These are phyloP conservation scores for Ustilago vetiveriae DNA, from an alignment of 1,284 basidiomycete genomes.

Conservation along the genomic window DNA sequence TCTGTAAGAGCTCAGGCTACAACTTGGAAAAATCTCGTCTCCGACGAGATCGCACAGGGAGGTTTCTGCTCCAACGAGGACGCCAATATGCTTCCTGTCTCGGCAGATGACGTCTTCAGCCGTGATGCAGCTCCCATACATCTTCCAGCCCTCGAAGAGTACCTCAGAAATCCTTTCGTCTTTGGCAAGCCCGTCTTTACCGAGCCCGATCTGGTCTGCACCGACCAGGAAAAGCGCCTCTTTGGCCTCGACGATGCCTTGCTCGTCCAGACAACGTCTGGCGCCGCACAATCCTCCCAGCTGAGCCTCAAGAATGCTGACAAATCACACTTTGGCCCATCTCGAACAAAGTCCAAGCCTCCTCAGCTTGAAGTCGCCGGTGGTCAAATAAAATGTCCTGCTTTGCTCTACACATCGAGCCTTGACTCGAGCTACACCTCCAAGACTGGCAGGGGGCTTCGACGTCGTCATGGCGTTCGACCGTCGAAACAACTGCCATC, in stretches of 20 bases:
- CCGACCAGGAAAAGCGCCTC: conserved; percentile 44
- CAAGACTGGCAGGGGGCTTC: not conserved
- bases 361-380: conserved; percentile 35
- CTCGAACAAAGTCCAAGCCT: conserved; percentile 8
- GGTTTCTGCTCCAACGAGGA: conserved; percentile 15
- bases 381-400: conserved; percentile 39
- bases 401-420: conserved; percentile 18
- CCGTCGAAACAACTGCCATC: conserved; percentile 1
- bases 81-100: conserved; percentile 25
- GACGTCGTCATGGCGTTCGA: conserved; percentile 8
- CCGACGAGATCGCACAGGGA: conserved; percentile 16
- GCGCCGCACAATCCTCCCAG: not conserved
- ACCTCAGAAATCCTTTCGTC: conserved; percentile 45
- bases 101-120: conserved; percentile 61
- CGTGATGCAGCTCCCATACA: conserved; percentile 60
- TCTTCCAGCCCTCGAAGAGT: conserved; percentile 64
- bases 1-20: conserved; percentile 7
- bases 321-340: conserved; percentile 7
- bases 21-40: conserved; percentile 9
- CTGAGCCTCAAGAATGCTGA: not conserved
- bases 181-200: conserved; percentile 50
- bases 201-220: conserved; percentile 28
- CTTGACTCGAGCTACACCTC: conserved; percentile 3
- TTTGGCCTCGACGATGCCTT: conserved; percentile 31
- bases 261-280: not conserved